Evolutionary conservation across 768 basidiomycete species (phyloP), one percentile per base, ranked within the genome.

Genomic region (Termitomyces sp.): DNA sequence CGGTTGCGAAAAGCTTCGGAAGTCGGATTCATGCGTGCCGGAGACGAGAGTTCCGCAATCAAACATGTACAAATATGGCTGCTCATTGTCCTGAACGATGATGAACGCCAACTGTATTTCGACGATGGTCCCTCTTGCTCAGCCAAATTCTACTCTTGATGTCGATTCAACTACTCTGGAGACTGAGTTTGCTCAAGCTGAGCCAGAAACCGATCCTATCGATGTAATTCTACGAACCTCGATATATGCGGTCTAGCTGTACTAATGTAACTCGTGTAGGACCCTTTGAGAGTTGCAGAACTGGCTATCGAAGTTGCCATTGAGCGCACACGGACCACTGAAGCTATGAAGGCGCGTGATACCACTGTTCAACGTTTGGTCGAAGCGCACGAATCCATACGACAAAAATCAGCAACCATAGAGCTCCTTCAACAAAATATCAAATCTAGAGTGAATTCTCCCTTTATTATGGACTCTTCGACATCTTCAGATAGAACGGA

Each of bases 271-370:
- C n/a, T 32, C 22, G 26, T 33, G 16, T 44, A 83, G 80, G 77
- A 78, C 58, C 78, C 80, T 7, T 72, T 79, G 46, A 74, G 75
- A 47, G 71, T 74, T 34, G 80, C 77, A 3, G 83, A 85, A 60
- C 75, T 83, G 67, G 78, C 83, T 12, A 70, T 87, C 27, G 81
- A 83, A 57, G 71, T 85, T 20, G 79, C 84, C 59, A 69, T 79
- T 34, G 84, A 87, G 61, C 76, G 75, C 40, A 56, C 79, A 49
- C 79, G 79, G 48, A 79, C 84, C 1, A 69, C 68, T 22, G 87
- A 89, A 64, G 86, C 84, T 1, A 68, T 86, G 53, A 73, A 71
- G 27, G 88, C 88, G 32, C 82, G 88, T 40, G 88, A 91, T 64
- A 79, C 77, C 32, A 81, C 79, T 16, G 80, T 87, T 1, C 71